Evolutionary conservation across 2,329 filamentous ascomycete species (phyloP).

Genomic region (Alternaria gaisen): DNA sequence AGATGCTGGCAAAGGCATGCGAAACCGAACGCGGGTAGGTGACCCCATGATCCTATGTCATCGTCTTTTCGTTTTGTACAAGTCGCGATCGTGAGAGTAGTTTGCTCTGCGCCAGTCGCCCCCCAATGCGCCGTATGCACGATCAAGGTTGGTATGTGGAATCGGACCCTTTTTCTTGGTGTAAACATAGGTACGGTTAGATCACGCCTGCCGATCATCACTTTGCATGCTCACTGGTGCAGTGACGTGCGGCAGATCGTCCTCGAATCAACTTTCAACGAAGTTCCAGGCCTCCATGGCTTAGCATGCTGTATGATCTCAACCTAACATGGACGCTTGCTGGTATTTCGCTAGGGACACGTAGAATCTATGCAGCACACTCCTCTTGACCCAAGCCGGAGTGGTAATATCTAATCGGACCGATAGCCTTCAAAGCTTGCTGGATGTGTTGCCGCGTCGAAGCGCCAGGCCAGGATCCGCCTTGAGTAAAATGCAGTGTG

Average conservation of each 20-base stretch:
- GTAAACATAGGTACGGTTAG: constrained; percentile 21
- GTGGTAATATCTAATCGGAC: constrained; percentile 42
- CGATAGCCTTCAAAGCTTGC: constrained; percentile 39
- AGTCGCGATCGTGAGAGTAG: constrained; percentile 4
- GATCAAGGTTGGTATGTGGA: constrained; percentile 12
- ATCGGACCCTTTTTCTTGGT: constrained; percentile 17
- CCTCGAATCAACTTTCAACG: constrained; percentile 25
- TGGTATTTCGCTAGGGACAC: constrained; percentile 30
- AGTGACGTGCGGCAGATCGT: constrained; percentile 26
- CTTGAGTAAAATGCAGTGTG: constrained; percentile 16
- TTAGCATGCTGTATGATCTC: constrained; percentile 26
- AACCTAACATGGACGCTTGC: constrained; percentile 26
- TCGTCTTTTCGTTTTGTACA: constrained; percentile 8
- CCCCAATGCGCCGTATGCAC: constrained; percentile 15
- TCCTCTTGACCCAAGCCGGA: constrained; percentile 37
- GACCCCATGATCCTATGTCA: constrained; percentile 18
- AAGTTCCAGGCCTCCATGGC: constrained; percentile 38
- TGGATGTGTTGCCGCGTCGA: constrained; percentile 36
- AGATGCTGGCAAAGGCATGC: constrained; percentile 34
- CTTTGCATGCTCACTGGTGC: constrained; percentile 21
- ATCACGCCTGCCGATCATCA: constrained; percentile 25
- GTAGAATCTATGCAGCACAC: constrained; percentile 28
- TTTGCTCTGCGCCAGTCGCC: constrained; percentile 2
- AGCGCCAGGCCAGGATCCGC: constrained; percentile 27
- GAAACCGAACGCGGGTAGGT: constrained; percentile 29